Conservation (phyloP, 768 basidiomycete species). For the Suillus luteus region DNA sequence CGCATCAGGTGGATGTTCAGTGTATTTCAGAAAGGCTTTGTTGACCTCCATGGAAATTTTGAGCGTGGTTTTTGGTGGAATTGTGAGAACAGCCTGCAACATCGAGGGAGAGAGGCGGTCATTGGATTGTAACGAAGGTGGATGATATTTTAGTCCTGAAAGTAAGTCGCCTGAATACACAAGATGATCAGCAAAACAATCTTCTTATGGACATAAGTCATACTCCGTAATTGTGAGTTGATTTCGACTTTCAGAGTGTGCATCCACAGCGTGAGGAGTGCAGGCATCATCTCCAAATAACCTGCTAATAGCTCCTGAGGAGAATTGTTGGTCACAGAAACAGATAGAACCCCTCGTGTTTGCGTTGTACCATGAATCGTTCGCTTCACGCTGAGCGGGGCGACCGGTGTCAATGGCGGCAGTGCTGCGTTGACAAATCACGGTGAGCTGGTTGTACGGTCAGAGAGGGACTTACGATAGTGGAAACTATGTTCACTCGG, state of each 20-base stretch:
- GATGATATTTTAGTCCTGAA: conserved; percentile 60
- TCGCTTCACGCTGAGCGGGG: conserved; percentile 62
- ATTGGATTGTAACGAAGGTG: conserved; percentile 32
- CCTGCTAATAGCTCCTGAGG: conserved; percentile 44
- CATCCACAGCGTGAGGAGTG: conserved; percentile 86
- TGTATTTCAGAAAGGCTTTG: conserved; percentile 88
- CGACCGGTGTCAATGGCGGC: conserved; percentile 40
- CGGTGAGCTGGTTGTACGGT: conserved; percentile 6
- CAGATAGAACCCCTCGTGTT: conserved; percentile 69
- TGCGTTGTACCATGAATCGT: conserved; percentile 76
- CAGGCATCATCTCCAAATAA: conserved; percentile 95
- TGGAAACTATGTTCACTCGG: conserved; percentile 49
- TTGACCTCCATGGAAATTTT: conserved; percentile 71
- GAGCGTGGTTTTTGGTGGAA: conserved; percentile 71
- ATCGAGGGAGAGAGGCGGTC: conserved; percentile 51
- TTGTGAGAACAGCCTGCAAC: conserved; percentile 64
- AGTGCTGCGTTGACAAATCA: conserved; percentile 33
- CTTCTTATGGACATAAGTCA: neutral
- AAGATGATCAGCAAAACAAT: neutral
- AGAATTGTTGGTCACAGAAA: conserved; percentile 62
- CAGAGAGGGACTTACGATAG: conserved; percentile 49
- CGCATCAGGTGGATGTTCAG: conserved; percentile 95
- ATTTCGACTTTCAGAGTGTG: conserved; percentile 67
- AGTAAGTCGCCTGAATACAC: conserved; percentile 57
- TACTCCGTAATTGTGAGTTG: conserved; percentile 24